Evolutionary conservation across 352 stramenopile species (phyloP).

Genomic region (Pythium rishiriense): DNA sequence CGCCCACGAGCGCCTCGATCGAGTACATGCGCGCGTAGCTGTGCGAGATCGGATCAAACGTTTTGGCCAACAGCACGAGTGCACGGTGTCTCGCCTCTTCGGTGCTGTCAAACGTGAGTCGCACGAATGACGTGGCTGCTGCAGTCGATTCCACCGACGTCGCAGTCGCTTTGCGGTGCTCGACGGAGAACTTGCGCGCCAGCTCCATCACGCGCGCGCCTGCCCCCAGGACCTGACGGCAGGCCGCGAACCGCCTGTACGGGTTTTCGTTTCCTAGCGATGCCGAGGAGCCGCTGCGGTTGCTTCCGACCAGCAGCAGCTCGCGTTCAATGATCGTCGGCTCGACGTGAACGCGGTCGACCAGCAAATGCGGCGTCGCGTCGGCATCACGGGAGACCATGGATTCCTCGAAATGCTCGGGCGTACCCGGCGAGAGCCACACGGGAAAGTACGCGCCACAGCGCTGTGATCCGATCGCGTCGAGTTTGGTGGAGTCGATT

Average conservation of each 20-base stretch:
- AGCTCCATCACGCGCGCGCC: constrained; percentile 48
- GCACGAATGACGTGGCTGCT: constrained; percentile 50
- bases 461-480: constrained; percentile 30
- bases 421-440: constrained; percentile 53
- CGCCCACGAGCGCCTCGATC: constrained; percentile 52
- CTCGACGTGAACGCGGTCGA: constrained; percentile 54
- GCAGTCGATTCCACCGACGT: constrained; percentile 29
- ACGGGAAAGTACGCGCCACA: constrained; percentile 57
- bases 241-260: constrained; percentile 38
- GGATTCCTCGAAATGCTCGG: constrained; percentile 54
- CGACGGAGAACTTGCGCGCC: constrained; percentile 33
- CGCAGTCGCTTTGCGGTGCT: constrained; percentile 29
- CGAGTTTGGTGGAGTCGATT: constrained; percentile 1
- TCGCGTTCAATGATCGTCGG: constrained; percentile 64
- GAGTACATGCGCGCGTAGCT: constrained; percentile 66
- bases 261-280: constrained; percentile 40
- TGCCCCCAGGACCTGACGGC: constrained; percentile 38
- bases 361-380: constrained; percentile 48
- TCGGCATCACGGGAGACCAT: constrained; percentile 63
- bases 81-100: constrained; percentile 67
- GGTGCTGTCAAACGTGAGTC: constrained; percentile 70
- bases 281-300: neutral
- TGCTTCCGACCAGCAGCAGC: constrained; percentile 41
- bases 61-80: constrained; percentile 71
- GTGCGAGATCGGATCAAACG: constrained; percentile 60